Percentiles rank a stretch among this genome's conserved stretches.
phyloP scores from a whole-genome alignment of 2,329 filamentous ascomycete genomes.

The Xylaria sp. region DNA sequence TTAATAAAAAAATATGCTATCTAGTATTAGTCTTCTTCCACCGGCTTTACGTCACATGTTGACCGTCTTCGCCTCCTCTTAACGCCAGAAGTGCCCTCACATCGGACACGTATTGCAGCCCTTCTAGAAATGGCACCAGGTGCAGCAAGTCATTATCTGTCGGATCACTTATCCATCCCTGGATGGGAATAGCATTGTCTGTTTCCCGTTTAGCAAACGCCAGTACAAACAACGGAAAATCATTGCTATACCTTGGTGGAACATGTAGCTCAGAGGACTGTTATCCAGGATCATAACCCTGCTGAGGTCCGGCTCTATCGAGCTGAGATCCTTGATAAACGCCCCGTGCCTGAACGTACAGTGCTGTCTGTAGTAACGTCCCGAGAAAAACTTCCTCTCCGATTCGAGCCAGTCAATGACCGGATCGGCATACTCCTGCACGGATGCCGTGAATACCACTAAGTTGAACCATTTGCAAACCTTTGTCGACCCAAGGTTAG shows the following conservation, averaged over 20 bases:
- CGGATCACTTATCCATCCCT: slow-evolving; percentile 99
- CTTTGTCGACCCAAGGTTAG: slow-evolving; percentile 55
- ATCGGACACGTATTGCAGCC: slow-evolving; percentile 95
- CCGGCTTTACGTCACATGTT: slow-evolving; percentile 52
- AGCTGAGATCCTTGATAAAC: slow-evolving; percentile 97
- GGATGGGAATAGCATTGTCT: slow-evolving; percentile 99
- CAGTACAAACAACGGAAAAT: not conserved
- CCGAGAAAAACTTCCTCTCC: slow-evolving; percentile 95
- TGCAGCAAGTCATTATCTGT: slow-evolving; percentile 96
- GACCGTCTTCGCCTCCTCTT: slow-evolving; percentile 83
- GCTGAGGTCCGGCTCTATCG: slow-evolving; percentile 95
- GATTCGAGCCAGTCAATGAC: slow-evolving; percentile 99
- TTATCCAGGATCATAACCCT: slow-evolving; percentile 99
- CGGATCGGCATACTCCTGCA: slow-evolving; percentile 98
- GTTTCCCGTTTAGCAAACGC: slow-evolving; percentile 39
- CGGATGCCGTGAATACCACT: slow-evolving; percentile 94
- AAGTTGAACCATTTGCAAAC: slow-evolving; percentile 98
- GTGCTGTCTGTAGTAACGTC: slow-evolving; percentile 94
- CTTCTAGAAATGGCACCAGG: slow-evolving; percentile 90
- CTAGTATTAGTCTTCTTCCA: slow-evolving; percentile 27
- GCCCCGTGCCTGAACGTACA: slow-evolving; percentile 95
- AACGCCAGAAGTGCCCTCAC: slow-evolving; percentile 90
- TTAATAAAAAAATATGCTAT: slow-evolving; percentile 38
- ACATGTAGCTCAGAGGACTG: slow-evolving; percentile 97
- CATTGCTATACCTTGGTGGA: slow-evolving; percentile 83